These are phyloP conservation scores for Adiantum capillusveneris DNA, from an alignment of 75 land plant species.

Conservation along the genomic window DNA sequence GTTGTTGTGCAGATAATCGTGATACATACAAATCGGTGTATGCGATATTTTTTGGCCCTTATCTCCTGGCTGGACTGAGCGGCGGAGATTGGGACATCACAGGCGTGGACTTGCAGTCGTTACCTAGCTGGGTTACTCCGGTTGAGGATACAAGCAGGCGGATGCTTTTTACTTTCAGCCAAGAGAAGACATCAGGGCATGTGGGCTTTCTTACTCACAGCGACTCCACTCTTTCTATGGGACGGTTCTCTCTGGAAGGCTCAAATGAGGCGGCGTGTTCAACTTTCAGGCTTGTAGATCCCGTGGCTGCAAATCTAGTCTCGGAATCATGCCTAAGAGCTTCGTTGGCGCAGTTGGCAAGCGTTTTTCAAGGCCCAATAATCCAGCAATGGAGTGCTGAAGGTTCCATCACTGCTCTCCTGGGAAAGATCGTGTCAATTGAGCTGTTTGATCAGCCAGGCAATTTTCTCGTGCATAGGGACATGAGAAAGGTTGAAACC, in stretches of 20 bases:
- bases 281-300: constrained; percentile 21
- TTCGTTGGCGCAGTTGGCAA: neutral
- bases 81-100: constrained; percentile 47
- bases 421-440: constrained; percentile 39
- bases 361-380: neutral
- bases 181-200: neutral
- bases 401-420: neutral
- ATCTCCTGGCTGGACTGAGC: constrained; percentile 63
- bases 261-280: constrained; percentile 16
- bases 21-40: constrained; percentile 43
- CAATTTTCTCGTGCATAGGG: constrained; percentile 37
- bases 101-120: neutral
- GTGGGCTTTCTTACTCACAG: neutral
- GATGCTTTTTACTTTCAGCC: constrained; percentile 16
- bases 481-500: constrained; percentile 21
- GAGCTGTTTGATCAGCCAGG: constrained; percentile 75
- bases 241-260: constrained; percentile 14
- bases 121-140: constrained; percentile 16
- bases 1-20: constrained; percentile 60
- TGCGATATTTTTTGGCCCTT: constrained; percentile 79
- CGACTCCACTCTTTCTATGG: constrained; percentile 10
- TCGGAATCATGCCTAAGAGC: neutral
- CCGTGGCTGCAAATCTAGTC: neutral
- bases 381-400: neutral
- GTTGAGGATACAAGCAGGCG: neutral